Percentiles rank a stretch among this genome's conserved stretches.
Evolutionary conservation across 164 flowering plant genomes (phyloP).

Genomic region (Protea cynaroides): DNA sequence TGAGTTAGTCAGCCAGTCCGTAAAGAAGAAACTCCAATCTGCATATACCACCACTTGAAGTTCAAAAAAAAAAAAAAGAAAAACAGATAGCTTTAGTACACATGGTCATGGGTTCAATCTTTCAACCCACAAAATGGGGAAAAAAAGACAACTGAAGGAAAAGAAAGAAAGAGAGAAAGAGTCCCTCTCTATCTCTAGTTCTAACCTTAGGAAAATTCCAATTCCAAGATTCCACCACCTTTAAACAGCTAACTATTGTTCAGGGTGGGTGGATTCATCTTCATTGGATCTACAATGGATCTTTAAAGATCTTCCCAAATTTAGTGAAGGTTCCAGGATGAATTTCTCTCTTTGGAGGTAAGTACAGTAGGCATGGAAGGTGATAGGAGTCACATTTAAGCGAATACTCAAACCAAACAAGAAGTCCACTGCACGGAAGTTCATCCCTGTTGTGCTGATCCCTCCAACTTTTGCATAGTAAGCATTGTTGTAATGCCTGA

Average conservation of each 20-base stretch:
- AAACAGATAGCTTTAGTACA: conserved; percentile 7
- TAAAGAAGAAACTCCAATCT: conserved; percentile 22
- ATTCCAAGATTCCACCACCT: no score
- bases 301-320: conserved; percentile 32
- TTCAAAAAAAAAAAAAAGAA: conserved; percentile 3
- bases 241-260: conserved; percentile 67
- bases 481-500: conserved; percentile 92
- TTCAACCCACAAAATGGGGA: no score
- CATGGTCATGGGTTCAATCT: neutral
- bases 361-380: conserved; percentile 66
- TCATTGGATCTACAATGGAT: conserved; percentile 50
- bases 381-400: conserved; percentile 77
- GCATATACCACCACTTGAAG: conserved; percentile 16
- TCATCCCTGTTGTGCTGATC: conserved; percentile 80
- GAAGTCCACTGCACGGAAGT: conserved; percentile 81
- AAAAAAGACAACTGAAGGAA: neutral
- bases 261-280: conserved; percentile 56
- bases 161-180: neutral
- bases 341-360: conserved; percentile 55
- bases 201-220: neutral
- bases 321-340: conserved; percentile 16
- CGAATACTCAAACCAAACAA: conserved; percentile 81
- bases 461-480: conserved; percentile 98
- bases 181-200: neutral
- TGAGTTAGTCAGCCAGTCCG: conserved; percentile 22